Base-by-base conservation (phyloP, 192 early-diverging fungal species). In the Umbelopsis vinacea region DNA sequence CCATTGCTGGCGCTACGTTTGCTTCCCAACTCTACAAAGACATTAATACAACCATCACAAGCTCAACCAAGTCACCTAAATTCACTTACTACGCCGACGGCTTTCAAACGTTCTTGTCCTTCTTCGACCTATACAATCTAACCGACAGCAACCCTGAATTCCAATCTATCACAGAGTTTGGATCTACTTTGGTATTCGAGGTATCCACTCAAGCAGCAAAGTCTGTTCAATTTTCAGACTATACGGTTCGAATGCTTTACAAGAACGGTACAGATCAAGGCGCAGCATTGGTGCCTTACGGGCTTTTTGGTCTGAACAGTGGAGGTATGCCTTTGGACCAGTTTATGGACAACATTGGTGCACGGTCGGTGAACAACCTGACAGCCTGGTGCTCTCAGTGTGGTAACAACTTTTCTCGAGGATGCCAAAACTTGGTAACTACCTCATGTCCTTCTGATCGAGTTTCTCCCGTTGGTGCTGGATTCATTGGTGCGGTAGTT, bases 131-230 rank as follows among this genome's bases (percentile, higher is more conserved):
- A 14, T 68, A 68, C 67, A 68, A 68, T 37, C 35, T 68, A 15
- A 68, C 67, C 67, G 45, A 68, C 14, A 47, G 14, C 23, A 68
- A 68, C 26, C 67, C 67, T 11, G 67, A 68, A 45, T 68, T 68
- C 43, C 67, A 68, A 46, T 68, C 67, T 38, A 68, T 68, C 67
- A 68, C 67, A 11, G 67, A 68, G 15, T 68, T 68, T 33, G 67
- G 67, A 22, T 68, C 67, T 22, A 45, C 67, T 11, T 37, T 68
- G 6, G 67, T 68, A 7, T 68, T 68, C 26, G 67, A 68, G 21
- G 26, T 68, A 19, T 68, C 67, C 35, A 68, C 43, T 37, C 40
- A 68, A 19, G 14, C 67, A 9, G 24, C 46, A 1, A 7, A 68
- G 3, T 47, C 45, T 8, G 40, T 29, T 45, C 67, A 68, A 46